phyloP scores from a whole-genome alignment of 495 filamentous ascomycete genomes.

The Aspergillus incahuasiensis region DNA sequence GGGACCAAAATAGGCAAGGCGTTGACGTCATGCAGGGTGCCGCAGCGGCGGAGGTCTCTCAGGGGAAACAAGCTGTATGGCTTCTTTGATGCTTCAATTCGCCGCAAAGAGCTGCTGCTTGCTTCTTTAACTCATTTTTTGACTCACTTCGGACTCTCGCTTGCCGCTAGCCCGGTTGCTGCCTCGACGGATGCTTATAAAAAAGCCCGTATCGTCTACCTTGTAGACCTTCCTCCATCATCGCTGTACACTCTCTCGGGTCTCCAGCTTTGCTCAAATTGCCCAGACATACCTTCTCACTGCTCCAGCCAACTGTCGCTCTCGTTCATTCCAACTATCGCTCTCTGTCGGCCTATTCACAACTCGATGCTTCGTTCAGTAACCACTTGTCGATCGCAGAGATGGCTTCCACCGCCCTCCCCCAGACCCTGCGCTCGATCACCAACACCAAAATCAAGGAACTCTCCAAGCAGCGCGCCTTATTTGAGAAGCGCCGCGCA shows the following conservation, averaged over 20 bases:
- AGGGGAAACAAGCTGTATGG: background rate
- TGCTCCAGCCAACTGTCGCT: background rate
- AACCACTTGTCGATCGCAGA: background rate
- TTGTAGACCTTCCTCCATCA: background rate
- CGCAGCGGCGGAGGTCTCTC: background rate
- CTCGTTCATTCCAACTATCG: background rate
- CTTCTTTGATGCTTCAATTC: background rate
- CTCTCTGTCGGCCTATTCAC: background rate
- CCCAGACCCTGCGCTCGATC: conserved; percentile 60
- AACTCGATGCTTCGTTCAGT: background rate
- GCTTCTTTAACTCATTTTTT: background rate
- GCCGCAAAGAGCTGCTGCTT: background rate
- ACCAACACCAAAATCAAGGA: conserved; percentile 61
- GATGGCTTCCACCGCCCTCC: conserved; percentile 42
- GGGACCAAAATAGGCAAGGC: background rate
- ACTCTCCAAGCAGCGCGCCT: conserved; percentile 52
- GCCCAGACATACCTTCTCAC: background rate
- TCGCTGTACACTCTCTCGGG: background rate
- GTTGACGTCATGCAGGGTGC: background rate
- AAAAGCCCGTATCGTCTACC: background rate
- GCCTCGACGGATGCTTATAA: background rate
- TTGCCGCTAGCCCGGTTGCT: background rate
- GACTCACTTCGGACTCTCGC: background rate
- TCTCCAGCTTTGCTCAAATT: conserved; percentile 1
- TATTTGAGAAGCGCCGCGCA: conserved; percentile 43